Evolutionary conservation across 2,329 filamentous ascomycete species (phyloP), one percentile per base, ranked within the genome.

Genomic region (Ophiostoma novo-ulmi): DNA sequence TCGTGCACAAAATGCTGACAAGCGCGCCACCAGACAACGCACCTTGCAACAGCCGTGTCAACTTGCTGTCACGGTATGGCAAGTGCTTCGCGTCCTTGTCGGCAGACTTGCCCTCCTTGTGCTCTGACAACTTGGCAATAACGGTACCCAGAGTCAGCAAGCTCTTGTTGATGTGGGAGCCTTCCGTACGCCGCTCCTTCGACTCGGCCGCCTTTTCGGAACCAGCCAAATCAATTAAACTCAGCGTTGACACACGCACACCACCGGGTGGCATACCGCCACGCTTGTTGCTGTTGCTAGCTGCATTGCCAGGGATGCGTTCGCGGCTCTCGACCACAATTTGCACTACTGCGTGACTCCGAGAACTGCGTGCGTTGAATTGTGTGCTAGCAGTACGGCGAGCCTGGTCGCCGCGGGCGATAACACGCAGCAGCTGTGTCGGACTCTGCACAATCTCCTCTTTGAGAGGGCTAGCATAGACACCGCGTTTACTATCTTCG

Each of bases 361-460:
- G 92, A 67, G 95, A 99, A 82, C 94, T 98, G 75, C 94, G 89
- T 26, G 94, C 88, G 78, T 99, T 99, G 85, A 96, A 99, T 77
- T 99, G 95, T 0, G 95, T 99, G 79, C 94, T 97, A 71, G 93
- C 93, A 1, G 93, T 96, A 76, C 94, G 86, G 76, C 95, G 87
- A 35, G 94, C 93, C 78, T 96, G 89, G 78, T 99, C 95, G 77
- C 95, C 95, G 70, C 94, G 88, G 52, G 95, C 94, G 78, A 99
- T 99, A 36, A 99, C 95, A 75, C 95, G 88, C 63, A 99, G 83
- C 38, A 99, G 85, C 78, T 99, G 95, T 0, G 95, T 98, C 1
- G 95, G 95, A 75, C 94, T 97, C 80, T 99, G 95, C 39, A 99
- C 95, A 75, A 99, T 99, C 79, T 99, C 95, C 80, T 99, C 95